Evolutionary conservation across 768 basidiomycete genomes (phyloP).

Genomic region (Postia placenta): DNA sequence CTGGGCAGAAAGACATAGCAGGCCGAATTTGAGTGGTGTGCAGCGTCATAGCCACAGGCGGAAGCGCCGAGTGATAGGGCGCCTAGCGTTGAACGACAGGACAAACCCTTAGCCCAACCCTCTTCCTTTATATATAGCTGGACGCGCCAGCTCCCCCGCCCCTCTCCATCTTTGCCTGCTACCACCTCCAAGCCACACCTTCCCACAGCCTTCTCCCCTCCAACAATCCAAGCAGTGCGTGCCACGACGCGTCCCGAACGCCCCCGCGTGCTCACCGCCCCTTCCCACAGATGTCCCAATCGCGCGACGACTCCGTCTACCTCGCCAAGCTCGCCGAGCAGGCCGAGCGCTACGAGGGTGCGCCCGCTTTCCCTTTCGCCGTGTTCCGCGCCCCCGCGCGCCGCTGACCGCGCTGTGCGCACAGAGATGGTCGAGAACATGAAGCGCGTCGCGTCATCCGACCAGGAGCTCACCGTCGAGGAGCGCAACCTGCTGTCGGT

Average conservation of each 20-base stretch:
- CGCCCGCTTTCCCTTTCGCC: no score
- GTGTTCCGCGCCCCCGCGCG: slow-evolving; percentile 1
- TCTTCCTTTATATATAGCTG: not conserved
- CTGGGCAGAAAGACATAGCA: no score
- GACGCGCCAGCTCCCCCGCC: no score
- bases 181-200: not conserved
- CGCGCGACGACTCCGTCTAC: slow-evolving; percentile 95
- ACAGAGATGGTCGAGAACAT: slow-evolving; percentile 97
- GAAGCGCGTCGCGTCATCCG: slow-evolving; percentile 94
- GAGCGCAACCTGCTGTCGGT: slow-evolving; percentile 44
- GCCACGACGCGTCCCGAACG: not conserved
- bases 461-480: slow-evolving; percentile 95
- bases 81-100: not conserved
- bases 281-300: slow-evolving; percentile 61
- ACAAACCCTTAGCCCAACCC: not conserved
- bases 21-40: no score
- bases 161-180: not conserved
- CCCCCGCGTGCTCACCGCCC: not conserved
- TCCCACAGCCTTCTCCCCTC: not conserved
- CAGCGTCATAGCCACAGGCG: no score
- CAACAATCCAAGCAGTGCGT: not conserved
- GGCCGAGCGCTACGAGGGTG: slow-evolving; percentile 74
- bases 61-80: not conserved
- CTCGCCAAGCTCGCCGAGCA: slow-evolving; percentile 78
- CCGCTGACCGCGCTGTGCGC: not conserved